These are phyloP conservation scores for Ustulina deusta DNA, from an alignment of 2,329 filamentous ascomycete species.

Conservation along the genomic window DNA sequence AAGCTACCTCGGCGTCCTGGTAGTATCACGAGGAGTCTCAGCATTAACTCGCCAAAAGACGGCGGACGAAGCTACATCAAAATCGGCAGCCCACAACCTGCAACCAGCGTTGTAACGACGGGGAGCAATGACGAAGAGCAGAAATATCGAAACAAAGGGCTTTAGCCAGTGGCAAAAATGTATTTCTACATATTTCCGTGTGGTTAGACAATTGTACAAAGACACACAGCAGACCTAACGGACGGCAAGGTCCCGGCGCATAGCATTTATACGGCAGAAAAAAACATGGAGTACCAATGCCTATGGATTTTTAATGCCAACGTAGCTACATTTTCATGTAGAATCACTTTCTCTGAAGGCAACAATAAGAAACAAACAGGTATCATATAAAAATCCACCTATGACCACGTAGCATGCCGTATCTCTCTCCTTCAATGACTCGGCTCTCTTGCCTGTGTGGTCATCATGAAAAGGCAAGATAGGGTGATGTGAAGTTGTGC, in stretches of 20 bases:
- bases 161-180: not conserved
- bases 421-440: not conserved
- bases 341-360: not conserved
- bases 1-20: conserved; percentile 43
- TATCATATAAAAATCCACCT: not conserved
- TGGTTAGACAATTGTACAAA: conserved; percentile 15
- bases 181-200: not conserved
- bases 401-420: not conserved
- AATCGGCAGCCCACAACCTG: conserved; percentile 54
- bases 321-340: not conserved
- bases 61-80: conserved; percentile 55
- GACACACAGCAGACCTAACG: not conserved
- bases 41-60: conserved; percentile 54
- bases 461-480: not conserved
- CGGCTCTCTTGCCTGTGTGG: not conserved
- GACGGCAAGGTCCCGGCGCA: not conserved
- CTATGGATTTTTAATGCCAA: not conserved
- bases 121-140: conserved; percentile 45
- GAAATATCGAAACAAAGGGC: conserved; percentile 10
- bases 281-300: conserved; percentile 1
- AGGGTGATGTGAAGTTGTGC: no score
- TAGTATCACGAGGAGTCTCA: conserved; percentile 54
- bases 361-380: not conserved
- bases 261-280: not conserved
- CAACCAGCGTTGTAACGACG: conserved; percentile 53